phyloP scores from a whole-genome alignment of 1,284 basidiomycete species.

The Microbotryum saponariae region DNA sequence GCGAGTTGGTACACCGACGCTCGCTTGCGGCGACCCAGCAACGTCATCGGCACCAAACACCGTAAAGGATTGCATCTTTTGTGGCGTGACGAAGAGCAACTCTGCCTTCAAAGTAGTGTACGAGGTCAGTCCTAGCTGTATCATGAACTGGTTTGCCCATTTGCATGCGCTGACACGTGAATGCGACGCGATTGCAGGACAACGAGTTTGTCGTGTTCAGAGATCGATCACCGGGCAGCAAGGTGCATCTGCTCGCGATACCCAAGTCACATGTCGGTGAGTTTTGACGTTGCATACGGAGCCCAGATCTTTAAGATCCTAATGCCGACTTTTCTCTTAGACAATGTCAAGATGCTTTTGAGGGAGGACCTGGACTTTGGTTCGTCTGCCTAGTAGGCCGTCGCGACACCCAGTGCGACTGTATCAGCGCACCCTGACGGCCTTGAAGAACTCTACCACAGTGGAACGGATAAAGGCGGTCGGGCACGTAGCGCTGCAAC shows the following conservation, averaged over 20 bases:
- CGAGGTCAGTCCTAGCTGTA: conserved; percentile 9
- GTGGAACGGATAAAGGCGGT: conserved; percentile 2
- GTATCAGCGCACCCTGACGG: no score
- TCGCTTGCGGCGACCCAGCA: no score
- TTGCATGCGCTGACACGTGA: not conserved
- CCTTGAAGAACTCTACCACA: not conserved
- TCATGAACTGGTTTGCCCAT: not conserved
- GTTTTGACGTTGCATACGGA: not conserved
- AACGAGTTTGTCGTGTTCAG: conserved; percentile 21
- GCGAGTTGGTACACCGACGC: no score
- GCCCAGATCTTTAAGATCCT: no score
- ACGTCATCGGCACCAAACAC: no score
- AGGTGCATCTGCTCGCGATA: conserved; percentile 22
- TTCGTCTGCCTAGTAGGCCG: not conserved
- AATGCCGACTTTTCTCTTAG: not conserved
- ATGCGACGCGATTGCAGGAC: conserved; percentile 2
- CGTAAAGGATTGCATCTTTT: conserved; percentile 16
- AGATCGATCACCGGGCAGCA: conserved; percentile 17
- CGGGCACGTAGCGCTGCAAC: not conserved
- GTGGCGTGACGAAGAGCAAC: conserved; percentile 2
- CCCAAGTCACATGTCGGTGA: conserved; percentile 24
- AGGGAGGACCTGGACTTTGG: conserved; percentile 4
- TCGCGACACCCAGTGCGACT: no score
- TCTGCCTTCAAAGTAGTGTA: conserved; percentile 17
- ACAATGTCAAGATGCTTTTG: conserved; percentile 20